Evolutionary conservation across 225 moss, liverwort and hornwort species (phyloP).

Genomic region (Sphagnum contortum): DNA sequence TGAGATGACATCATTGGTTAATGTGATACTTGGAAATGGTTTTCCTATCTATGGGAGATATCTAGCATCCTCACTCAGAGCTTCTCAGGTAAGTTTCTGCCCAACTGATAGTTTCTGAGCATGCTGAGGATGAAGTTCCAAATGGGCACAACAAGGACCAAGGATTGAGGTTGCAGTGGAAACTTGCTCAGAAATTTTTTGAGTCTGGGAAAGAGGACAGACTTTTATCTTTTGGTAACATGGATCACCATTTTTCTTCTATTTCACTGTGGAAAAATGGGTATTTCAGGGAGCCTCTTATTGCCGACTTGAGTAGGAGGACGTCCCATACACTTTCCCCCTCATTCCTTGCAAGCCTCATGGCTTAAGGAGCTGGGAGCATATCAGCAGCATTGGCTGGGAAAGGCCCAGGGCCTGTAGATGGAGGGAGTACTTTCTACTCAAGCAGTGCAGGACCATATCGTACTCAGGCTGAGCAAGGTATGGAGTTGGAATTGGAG

Average conservation of each 20-base stretch:
- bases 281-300: conserved; percentile 16
- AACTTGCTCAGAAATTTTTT: conserved; percentile 1
- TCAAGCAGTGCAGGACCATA: conserved; percentile 64
- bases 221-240: no score
- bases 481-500: conserved; percentile 65
- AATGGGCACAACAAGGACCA: conserved; percentile 5
- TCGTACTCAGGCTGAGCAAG: conserved; percentile 69
- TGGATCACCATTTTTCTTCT: conserved; percentile 30
- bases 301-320: conserved; percentile 37
- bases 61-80: conserved; percentile 27
- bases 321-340: conserved; percentile 49
- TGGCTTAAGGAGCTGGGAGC: conserved; percentile 95
- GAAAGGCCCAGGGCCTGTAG: conserved; percentile 46
- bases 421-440: conserved; percentile 74
- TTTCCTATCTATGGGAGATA: conserved; percentile 21
- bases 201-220: no score
- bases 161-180: conserved; percentile 4
- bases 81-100: conserved; percentile 55
- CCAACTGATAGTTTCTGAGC: conserved; percentile 26
- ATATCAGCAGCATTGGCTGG: conserved; percentile 35
- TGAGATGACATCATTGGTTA: conserved; percentile 38
- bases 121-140: conserved; percentile 12
- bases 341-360: conserved; percentile 88
- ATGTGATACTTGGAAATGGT: conserved; percentile 12
- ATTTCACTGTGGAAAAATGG: conserved; percentile 2